These are phyloP conservation scores for Stemphylium beticola DNA, from an alignment of 2,329 filamentous ascomycete genomes.

Conservation along the genomic window DNA sequence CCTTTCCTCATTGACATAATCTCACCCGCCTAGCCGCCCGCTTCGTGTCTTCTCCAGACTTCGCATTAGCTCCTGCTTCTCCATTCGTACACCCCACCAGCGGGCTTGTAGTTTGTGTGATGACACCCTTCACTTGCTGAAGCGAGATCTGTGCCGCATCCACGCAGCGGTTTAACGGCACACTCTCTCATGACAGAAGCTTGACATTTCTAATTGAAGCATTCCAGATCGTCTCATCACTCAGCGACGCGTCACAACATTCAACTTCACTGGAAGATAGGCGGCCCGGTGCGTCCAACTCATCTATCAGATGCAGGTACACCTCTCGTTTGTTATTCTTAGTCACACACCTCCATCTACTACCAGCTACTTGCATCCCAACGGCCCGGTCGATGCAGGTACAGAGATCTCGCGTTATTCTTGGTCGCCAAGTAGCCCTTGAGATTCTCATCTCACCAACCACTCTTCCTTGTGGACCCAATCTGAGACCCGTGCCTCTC, in stretches of 20 bases:
- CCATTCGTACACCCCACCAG: conserved; percentile 18
- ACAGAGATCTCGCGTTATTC: conserved; percentile 7
- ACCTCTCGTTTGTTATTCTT: conserved; percentile 22
- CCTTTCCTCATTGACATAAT: conserved; percentile 22
- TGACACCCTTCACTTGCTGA: conserved; percentile 11
- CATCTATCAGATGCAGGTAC: conserved; percentile 28
- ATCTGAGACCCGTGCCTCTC: not conserved
- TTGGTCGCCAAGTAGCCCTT: conserved; percentile 1
- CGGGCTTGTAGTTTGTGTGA: conserved; percentile 13
- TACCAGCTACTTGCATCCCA: not conserved
- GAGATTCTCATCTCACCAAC: not conserved
- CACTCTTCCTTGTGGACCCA: not conserved
- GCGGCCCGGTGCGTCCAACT: conserved; percentile 17
- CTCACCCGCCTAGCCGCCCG: conserved; percentile 43
- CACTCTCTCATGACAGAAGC: conserved; percentile 14
- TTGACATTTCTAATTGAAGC: conserved; percentile 34
- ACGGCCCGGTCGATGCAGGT: conserved; percentile 9
- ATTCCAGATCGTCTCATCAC: conserved; percentile 2
- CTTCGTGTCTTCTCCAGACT: conserved; percentile 17
- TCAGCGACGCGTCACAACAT: not conserved
- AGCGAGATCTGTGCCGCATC: conserved; percentile 14
- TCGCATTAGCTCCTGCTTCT: conserved; percentile 13
- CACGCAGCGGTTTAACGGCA: conserved; percentile 10
- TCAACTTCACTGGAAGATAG: conserved; percentile 2
- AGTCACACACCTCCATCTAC: conserved; percentile 3